These are phyloP conservation scores for Rhizopus sp. DNA, from an alignment of 371 early-diverging fungal genomes.

Conservation along the genomic window DNA sequence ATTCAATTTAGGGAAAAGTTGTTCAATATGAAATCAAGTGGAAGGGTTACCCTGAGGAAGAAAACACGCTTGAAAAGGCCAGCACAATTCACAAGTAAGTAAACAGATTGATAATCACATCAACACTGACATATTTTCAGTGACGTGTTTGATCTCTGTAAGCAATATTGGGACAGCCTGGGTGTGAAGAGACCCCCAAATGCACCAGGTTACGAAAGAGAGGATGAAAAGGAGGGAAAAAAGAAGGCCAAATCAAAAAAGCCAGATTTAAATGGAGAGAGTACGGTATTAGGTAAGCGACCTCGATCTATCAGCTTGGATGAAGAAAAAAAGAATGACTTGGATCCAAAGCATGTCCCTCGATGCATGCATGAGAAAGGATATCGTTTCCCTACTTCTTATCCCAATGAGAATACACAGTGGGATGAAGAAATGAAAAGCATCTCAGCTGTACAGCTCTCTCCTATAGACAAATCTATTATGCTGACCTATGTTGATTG, in stretches of 20 bases:
- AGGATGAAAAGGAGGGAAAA: background rate
- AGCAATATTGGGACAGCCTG: conserved; percentile 26
- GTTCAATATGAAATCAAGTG: conserved; percentile 24
- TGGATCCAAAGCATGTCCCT: conserved; percentile 10
- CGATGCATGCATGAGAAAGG: conserved; percentile 18
- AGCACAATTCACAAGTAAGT: conserved; percentile 32
- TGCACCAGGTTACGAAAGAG: conserved; percentile 6
- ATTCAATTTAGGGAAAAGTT: conserved; percentile 18
- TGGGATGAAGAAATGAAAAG: conserved; percentile 18
- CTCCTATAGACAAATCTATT: conserved; percentile 13
- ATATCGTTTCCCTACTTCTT: conserved; percentile 8
- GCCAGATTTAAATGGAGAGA: background rate
- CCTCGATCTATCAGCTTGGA: background rate
- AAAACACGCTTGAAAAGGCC: conserved; percentile 32
- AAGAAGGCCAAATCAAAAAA: background rate
- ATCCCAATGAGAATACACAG: conserved; percentile 5
- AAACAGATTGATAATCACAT: background rate
- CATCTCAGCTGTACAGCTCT: conserved; percentile 24
- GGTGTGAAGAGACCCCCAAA: conserved; percentile 14
- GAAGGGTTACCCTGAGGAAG: conserved; percentile 21
- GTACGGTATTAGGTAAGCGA: background rate
- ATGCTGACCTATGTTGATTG: conserved; percentile 33
- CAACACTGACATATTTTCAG: conserved; percentile 10
- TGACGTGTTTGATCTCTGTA: conserved; percentile 31
- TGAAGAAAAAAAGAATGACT: conserved; percentile 3